Evolutionary conservation across 2,329 filamentous ascomycete species (phyloP).

Genomic region (Aspergillus intermedius): DNA sequence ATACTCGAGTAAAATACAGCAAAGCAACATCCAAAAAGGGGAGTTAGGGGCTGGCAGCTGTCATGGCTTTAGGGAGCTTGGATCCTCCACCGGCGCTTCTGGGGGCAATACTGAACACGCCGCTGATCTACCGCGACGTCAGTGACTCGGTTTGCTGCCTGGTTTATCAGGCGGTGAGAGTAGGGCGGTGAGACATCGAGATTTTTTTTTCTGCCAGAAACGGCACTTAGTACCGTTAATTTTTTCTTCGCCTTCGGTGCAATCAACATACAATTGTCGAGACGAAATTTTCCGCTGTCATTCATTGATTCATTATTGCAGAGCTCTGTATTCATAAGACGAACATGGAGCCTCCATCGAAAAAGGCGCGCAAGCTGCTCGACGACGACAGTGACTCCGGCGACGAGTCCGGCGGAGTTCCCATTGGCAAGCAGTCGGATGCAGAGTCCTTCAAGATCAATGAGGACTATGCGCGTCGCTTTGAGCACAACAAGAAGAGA

Average conservation of each 20-base stretch:
- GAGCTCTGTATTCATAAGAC: slow-evolving; percentile 1
- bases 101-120: slow-evolving; percentile 9
- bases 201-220: slow-evolving; percentile 29
- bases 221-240: neutral
- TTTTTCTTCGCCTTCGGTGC: slow-evolving; percentile 6
- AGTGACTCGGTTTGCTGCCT: slow-evolving; percentile 16
- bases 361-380: slow-evolving; percentile 35
- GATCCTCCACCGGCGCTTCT: neutral
- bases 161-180: neutral
- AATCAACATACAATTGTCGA: neutral
- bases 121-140: slow-evolving; percentile 29
- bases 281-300: neutral
- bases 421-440: slow-evolving; percentile 23
- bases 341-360: slow-evolving; percentile 37
- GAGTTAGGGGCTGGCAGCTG: neutral
- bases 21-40: neutral
- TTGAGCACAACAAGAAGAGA: slow-evolving; percentile 96
- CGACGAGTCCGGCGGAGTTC: slow-evolving; percentile 35
- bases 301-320: neutral
- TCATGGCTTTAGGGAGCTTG: neutral
- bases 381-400: slow-evolving; percentile 36
- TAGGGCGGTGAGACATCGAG: slow-evolving; percentile 18
- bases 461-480: slow-evolving; percentile 77
- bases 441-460: slow-evolving; percentile 67
- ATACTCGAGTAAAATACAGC: neutral